Evolutionary conservation across 345 rosid species (phyloP).

Genomic region (Heritiera littoralis): DNA sequence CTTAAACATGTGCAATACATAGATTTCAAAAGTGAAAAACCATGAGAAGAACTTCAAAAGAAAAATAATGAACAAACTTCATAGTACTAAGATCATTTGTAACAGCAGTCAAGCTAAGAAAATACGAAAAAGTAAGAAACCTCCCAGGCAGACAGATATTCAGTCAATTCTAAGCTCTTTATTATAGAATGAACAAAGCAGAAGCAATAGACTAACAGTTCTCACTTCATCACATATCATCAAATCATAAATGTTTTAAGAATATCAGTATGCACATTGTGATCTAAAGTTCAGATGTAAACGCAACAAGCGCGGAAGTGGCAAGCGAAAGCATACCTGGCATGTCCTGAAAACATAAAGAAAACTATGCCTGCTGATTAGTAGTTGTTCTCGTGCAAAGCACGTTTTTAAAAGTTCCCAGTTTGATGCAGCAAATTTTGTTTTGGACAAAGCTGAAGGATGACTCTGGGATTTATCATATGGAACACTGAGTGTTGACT

Average conservation of each 20-base stretch:
- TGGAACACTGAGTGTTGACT: constrained; percentile 52
- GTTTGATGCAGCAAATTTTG: constrained; percentile 64
- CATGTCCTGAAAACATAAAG: constrained; percentile 79
- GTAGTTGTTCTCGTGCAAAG: constrained; percentile 63
- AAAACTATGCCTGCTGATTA: constrained; percentile 68
- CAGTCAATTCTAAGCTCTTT: background rate
- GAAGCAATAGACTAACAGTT: background rate
- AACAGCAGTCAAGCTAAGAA: background rate
- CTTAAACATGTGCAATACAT: constrained; percentile 35
- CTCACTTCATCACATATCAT: background rate
- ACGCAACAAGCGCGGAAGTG: background rate
- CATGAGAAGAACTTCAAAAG: background rate
- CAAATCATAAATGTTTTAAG: background rate
- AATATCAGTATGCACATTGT: background rate
- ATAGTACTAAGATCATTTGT: background rate
- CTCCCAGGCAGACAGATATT: background rate
- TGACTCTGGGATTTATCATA: constrained; percentile 49
- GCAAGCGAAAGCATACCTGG: constrained; percentile 51
- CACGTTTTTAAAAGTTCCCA: constrained; percentile 76
- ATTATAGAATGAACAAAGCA: background rate
- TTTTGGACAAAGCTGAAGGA: constrained; percentile 64
- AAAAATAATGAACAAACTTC: background rate
- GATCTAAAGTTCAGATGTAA: background rate
- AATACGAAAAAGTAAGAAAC: background rate
- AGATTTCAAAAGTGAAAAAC: constrained; percentile 16